A percentile compares a stretch with the other conserved stretches of the same genome.
Evolutionary conservation across 306 rosid genomes (phyloP).

Genomic region (Adenanthera pavonina): DNA sequence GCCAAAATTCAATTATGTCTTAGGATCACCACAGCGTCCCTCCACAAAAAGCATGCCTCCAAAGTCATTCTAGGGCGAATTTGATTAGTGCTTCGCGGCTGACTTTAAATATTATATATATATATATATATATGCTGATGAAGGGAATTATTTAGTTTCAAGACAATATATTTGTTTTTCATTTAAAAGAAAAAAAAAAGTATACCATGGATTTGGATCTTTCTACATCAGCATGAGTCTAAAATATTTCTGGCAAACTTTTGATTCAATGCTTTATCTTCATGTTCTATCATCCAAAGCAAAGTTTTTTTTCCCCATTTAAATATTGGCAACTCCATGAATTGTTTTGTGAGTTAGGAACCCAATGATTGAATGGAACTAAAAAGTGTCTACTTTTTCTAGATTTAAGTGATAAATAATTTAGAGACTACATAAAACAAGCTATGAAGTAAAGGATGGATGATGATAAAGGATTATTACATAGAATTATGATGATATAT

Average conservation of each 20-base stretch:
- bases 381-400: not conserved
- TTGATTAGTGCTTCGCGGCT: too few relatives aligned
- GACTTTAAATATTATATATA: too few relatives aligned
- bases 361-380: slow-evolving; percentile 29
- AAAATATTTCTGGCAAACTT: not conserved
- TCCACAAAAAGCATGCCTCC: too few relatives aligned
- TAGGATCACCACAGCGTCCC: too few relatives aligned
- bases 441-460: slow-evolving; percentile 32
- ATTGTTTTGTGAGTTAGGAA: slow-evolving; percentile 12
- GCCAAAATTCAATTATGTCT: too few relatives aligned
- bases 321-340: slow-evolving; percentile 23
- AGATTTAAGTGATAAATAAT: slow-evolving; percentile 26
- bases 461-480: slow-evolving; percentile 18
- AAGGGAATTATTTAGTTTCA: too few relatives aligned
- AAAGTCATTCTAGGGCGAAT: too few relatives aligned
- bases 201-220: not conserved
- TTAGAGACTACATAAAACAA: slow-evolving; percentile 22
- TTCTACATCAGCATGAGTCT: not conserved
- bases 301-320: slow-evolving; percentile 21
- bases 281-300: slow-evolving; percentile 14
- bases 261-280: not conserved
- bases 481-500: slow-evolving; percentile 15
- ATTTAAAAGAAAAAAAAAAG: too few relatives aligned
- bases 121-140: too few relatives aligned
- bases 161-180: too few relatives aligned